A percentile compares a stretch with the other conserved stretches of the same genome.
Conservation (phyloP, 2,329 filamentous ascomycete genomes). For the Mollisia scopiformis region DNA sequence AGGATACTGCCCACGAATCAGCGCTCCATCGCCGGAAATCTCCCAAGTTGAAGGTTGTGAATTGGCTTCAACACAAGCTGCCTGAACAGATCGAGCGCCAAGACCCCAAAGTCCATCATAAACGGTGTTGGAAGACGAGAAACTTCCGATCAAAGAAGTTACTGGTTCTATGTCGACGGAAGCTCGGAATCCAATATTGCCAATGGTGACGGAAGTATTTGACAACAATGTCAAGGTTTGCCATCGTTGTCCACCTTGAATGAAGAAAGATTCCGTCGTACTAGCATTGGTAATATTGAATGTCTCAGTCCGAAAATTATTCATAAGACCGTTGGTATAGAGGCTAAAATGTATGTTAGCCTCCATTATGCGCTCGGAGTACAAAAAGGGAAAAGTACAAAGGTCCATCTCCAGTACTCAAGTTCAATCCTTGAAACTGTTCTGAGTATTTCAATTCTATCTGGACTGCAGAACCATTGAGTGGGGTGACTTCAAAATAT, state of each 20-base stretch:
- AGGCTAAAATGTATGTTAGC: conserved; percentile 3
- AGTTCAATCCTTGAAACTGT: conserved; percentile 33
- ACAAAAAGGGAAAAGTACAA: conserved; percentile 13
- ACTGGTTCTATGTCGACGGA: conserved; percentile 23
- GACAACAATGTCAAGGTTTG: conserved; percentile 41
- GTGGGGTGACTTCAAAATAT: conserved; percentile 34
- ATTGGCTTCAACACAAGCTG: conserved; percentile 41
- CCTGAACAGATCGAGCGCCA: conserved; percentile 38
- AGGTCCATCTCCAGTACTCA: conserved; percentile 38
- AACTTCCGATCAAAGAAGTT: conserved; percentile 34
- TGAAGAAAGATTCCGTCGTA: conserved; percentile 36
- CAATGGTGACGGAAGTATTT: conserved; percentile 37
- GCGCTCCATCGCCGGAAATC: conserved; percentile 38
- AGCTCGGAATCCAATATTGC: conserved; percentile 35
- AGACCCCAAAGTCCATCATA: conserved; percentile 43
- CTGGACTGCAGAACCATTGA: conserved; percentile 33
- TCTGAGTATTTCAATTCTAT: conserved; percentile 43
- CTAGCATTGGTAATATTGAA: conserved; percentile 40
- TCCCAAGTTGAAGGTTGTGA: conserved; percentile 41
- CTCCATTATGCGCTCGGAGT: background rate
- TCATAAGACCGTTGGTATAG: conserved; percentile 34
- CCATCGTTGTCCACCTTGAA: conserved; percentile 46
- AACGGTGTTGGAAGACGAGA: conserved; percentile 34
- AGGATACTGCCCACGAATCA: conserved; percentile 39
- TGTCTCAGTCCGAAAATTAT: conserved; percentile 42